A percentile compares a stretch with the other conserved stretches of the same genome.
These are phyloP conservation scores for Diaporthe caulivora DNA, from an alignment of 2,329 filamentous ascomycete genomes.

Conservation along the genomic window DNA sequence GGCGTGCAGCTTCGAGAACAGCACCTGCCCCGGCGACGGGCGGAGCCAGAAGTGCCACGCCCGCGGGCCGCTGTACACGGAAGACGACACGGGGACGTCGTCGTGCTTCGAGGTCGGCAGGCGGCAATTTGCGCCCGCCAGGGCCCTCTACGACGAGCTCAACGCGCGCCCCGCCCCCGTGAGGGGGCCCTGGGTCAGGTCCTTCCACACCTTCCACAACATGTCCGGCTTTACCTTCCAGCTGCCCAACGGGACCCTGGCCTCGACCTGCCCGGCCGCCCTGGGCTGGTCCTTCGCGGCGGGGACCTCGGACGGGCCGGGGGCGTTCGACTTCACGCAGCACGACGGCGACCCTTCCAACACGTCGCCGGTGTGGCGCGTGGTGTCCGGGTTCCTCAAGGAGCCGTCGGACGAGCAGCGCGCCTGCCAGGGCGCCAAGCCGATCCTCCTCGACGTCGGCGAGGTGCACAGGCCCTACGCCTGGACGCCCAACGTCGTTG, in stretches of 20 bases:
- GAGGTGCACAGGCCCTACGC: slow-evolving; percentile 82
- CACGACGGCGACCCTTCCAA: slow-evolving; percentile 79
- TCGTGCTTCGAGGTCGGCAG: slow-evolving; percentile 82
- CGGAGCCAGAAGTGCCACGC: slow-evolving; percentile 79
- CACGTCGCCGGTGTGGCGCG: slow-evolving; percentile 79
- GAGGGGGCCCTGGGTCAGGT: slow-evolving; percentile 76
- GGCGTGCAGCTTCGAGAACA: slow-evolving; percentile 82
- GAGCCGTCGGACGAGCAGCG: slow-evolving; percentile 77
- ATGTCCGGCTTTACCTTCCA: slow-evolving; percentile 81
- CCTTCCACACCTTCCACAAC: slow-evolving; percentile 88
- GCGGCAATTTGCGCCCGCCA: slow-evolving; percentile 70
- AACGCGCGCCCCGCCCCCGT: slow-evolving; percentile 62
- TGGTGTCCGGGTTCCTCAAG: slow-evolving; percentile 80
- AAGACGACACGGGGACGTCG: slow-evolving; percentile 77
- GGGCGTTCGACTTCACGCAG: slow-evolving; percentile 93
- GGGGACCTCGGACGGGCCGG: slow-evolving; percentile 91
- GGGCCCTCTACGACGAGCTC: slow-evolving; percentile 64
- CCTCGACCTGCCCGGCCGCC: slow-evolving; percentile 85
- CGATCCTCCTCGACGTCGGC: slow-evolving; percentile 89
- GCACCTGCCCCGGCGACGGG: slow-evolving; percentile 78
- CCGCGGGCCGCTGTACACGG: slow-evolving; percentile 76
- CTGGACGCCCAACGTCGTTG: slow-evolving; percentile 93
- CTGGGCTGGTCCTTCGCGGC: slow-evolving; percentile 94
- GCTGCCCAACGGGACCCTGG: slow-evolving; percentile 78
- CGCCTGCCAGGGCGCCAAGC: slow-evolving; percentile 83